A percentile compares a stretch with the other conserved stretches of the same genome.
Evolutionary conservation across 2,329 filamentous ascomycete genomes (phyloP).

Genomic region (Stemphylium lycopersici): DNA sequence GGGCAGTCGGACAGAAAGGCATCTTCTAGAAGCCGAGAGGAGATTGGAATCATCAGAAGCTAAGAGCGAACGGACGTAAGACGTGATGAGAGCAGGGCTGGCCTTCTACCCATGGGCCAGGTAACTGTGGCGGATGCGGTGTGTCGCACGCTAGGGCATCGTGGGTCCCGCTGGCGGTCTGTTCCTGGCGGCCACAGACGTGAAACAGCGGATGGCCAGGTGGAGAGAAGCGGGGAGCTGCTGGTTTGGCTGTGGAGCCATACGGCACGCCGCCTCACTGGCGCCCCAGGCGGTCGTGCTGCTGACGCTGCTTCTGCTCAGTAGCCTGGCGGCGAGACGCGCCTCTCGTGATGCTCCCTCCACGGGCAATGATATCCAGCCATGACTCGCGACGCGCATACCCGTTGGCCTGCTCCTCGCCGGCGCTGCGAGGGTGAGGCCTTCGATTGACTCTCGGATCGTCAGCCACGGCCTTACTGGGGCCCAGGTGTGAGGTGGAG

Average conservation of each 20-base stretch:
- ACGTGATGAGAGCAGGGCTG: not conserved
- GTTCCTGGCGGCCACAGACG: slow-evolving; percentile 22
- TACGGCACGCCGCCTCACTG: no score
- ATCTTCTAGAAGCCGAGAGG: slow-evolving; percentile 18
- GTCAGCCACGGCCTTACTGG: slow-evolving; percentile 17
- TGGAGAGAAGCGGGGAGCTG: slow-evolving; percentile 25
- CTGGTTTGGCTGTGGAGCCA: slow-evolving; percentile 19
- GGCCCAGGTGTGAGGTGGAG: slow-evolving; percentile 21
- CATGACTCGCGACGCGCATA: not conserved
- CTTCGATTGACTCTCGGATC: slow-evolving; percentile 15
- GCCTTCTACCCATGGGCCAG: slow-evolving; percentile 13
- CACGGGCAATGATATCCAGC: not conserved
- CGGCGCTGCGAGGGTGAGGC: slow-evolving; percentile 7
- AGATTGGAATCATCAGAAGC: not conserved
- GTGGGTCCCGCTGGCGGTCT: slow-evolving; percentile 16
- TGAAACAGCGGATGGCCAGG: slow-evolving; percentile 36
- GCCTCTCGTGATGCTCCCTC: not conserved
- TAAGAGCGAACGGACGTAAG: no score
- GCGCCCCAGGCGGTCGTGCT: no score
- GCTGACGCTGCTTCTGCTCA: not conserved
- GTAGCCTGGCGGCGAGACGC: slow-evolving; percentile 18
- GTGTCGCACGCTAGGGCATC: slow-evolving; percentile 28
- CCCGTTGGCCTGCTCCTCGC: no score
- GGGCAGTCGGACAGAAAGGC: slow-evolving; percentile 11
- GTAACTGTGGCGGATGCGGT: slow-evolving; percentile 23